Base-by-base conservation (phyloP, 2,329 filamentous ascomycete genomes). In the Sporothrix globosa region DNA sequence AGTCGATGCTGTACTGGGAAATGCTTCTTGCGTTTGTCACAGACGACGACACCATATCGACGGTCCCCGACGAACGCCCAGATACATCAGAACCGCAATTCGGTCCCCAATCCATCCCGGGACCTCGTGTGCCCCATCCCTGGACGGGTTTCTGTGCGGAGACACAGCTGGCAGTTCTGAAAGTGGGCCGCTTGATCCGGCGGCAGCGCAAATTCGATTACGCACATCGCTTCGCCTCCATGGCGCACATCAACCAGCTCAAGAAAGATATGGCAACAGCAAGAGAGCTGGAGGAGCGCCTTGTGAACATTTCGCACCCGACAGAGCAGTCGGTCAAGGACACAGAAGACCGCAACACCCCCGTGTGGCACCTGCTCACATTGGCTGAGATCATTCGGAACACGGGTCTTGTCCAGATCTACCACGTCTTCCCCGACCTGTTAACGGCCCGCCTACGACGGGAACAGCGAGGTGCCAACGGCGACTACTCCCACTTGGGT, bases 1-100 rank as follows among this genome's bases (percentile, higher is more conserved):
- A 87, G 74, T 83, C 84, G 27, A 77, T 87, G 53, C 83, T 87
- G 66, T 86, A 87, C 73, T 87, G 85, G 85, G 85, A 87, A 73
- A 87, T 87, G 85, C 79, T 86, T 3, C 82, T 86, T 66, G 84
- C 84, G 0, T 87, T 86, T 73, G 83, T 87, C 30, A 83, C 81
- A 71, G 81, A 81, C 73, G 81, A 80, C 66, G 78, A 73, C 61
- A 77, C 77, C 0, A 78, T 80, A 48, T 78, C 77, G 70, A 77
- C 76, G 1, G 76, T 80, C 13, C 78, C 78, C 48, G 75, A 76
- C n/a, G 56, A 72, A 19, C 21, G 52, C 4, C 24, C 52, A 1
- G 54, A 63, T 27, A n/a, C 24, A 1, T 9, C 41, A 4, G 63
- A 68, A 17, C n/a, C 34, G 5, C 5, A 52, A 1, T 56, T 69